Base-by-base conservation (phyloP, 805 yeast genomes). In the Spathaspora sp. region DNA sequence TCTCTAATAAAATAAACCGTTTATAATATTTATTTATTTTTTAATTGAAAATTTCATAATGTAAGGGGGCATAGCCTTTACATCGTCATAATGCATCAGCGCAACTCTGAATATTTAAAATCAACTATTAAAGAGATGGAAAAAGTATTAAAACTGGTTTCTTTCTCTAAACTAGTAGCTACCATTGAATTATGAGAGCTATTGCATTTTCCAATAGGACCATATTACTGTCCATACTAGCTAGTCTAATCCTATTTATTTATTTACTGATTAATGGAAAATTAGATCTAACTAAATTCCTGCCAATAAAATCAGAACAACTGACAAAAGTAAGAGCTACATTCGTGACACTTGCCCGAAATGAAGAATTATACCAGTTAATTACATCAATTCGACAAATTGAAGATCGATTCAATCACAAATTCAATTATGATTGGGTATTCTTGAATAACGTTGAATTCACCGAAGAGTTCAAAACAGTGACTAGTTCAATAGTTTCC, bases 351-450 rank as follows among this genome's bases (percentile, higher is more conserved):
- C 75, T 89, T 60, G 94, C 92, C 11, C 78, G 96, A 71, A 87
- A 88, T 66, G 60, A 72, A n/a, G 96, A 89, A 64, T 66, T 89
- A 51, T 76, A 80, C 70, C 77, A 78, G 23, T 69, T 89, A 49
- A 70, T 82, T 44, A 79, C 74, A 31, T 83, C 96, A 7, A 86
- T 89, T 54, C 78, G 89, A 66, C 80, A 85, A 46, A 80, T 92
- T 50, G 97, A 93, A 70, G 97, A 91, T 67, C 77, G 97, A 56
- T 93, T 94, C 77, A 93, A 93, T 75, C 65, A 72, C 16, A 78
- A 87, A 46, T 92, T 72, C 72, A 78, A 87, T 56, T 93, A 93
- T 65, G 97, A 96, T 60, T 93, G 98, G 97, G 94, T 91, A 26
- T 94, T 93, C 68, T 76, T 93, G 60, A 93, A 93, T 68, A 97